phyloP scores from a whole-genome alignment of 1,139 yeast species.

The Torulaspora globosa region DNA sequence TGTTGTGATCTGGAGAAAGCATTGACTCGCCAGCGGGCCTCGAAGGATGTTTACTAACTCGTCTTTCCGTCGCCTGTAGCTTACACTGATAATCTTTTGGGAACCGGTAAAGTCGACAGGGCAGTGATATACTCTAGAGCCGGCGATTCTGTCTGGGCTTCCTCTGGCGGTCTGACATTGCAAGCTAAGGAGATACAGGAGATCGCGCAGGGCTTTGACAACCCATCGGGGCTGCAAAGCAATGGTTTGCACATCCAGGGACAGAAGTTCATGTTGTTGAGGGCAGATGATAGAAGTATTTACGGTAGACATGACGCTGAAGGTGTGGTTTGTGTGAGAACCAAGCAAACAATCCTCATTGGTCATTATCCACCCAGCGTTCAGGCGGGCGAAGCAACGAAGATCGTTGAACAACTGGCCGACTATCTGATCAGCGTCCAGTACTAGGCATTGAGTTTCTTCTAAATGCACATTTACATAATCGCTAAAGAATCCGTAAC shows the following conservation, averaged over 20 bases:
- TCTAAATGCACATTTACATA: conserved; percentile 1
- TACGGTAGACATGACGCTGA: conserved; percentile 87
- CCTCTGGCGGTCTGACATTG: conserved; percentile 65
- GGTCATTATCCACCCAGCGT: conserved; percentile 93
- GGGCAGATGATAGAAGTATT: conserved; percentile 88
- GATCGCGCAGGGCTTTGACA: conserved; percentile 74
- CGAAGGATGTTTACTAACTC: conserved; percentile 13
- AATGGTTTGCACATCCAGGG: conserved; percentile 82
- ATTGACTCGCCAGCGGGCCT: neutral
- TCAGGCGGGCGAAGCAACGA: conserved; percentile 92
- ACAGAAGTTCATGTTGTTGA: conserved; percentile 80
- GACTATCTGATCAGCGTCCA: conserved; percentile 87
- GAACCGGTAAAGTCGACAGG: conserved; percentile 81
- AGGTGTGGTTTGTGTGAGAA: conserved; percentile 87
- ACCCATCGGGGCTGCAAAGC: conserved; percentile 74
- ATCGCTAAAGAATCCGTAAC: neutral
- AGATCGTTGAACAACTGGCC: conserved; percentile 90
- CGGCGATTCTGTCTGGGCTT: conserved; percentile 95
- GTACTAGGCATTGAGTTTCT: conserved; percentile 45
- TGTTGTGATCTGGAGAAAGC: conserved; percentile 20
- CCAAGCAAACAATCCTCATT: conserved; percentile 84
- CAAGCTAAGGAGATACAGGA: conserved; percentile 66
- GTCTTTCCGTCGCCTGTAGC: conserved; percentile 41
- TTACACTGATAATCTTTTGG: conserved; percentile 86
- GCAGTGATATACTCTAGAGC: conserved; percentile 93